A percentile compares a stretch with the other conserved stretches of the same genome.
These are phyloP conservation scores for Limnanthes douglasii DNA, from an alignment of 345 rosid species.

Conservation along the genomic window DNA sequence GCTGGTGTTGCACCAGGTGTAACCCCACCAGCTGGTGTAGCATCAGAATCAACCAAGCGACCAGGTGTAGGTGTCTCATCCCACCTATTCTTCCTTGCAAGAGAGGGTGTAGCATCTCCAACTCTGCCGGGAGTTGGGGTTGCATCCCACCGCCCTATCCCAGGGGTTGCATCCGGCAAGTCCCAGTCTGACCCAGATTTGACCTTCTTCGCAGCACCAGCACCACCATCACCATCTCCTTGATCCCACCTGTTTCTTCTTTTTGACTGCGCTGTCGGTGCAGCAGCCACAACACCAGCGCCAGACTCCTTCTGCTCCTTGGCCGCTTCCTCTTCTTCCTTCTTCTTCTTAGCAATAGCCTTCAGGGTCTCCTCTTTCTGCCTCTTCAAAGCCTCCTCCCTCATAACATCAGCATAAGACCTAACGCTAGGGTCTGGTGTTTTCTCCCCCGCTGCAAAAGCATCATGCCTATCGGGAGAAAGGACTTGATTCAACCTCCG, in stretches of 20 bases:
- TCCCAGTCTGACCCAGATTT: slow-evolving; percentile 88
- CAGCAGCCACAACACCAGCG: slow-evolving; percentile 14
- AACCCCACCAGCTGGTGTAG: slow-evolving; percentile 71
- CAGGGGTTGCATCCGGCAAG: slow-evolving; percentile 68
- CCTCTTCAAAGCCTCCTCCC: slow-evolving; percentile 56
- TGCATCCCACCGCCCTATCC: slow-evolving; percentile 90
- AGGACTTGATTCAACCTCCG: slow-evolving; percentile 69
- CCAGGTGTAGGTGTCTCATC: slow-evolving; percentile 99
- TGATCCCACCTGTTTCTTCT: slow-evolving; percentile 96
- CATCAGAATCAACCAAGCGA: slow-evolving; percentile 72
- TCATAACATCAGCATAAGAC: slow-evolving; percentile 75
- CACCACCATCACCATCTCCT: slow-evolving; percentile 27
- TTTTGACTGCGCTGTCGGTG: slow-evolving; percentile 26
- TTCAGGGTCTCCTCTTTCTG: slow-evolving; percentile 46
- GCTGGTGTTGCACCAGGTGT: slow-evolving; percentile 96
- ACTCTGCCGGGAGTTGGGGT: slow-evolving; percentile 79
- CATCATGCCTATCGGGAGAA: slow-evolving; percentile 89
- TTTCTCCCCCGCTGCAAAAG: slow-evolving; percentile 83
- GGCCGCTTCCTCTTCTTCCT: slow-evolving; percentile 69
- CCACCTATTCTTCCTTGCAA: slow-evolving; percentile 82
- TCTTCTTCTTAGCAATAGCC: slow-evolving; percentile 45
- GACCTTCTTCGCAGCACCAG: slow-evolving; percentile 40
- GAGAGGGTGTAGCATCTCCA: slow-evolving; percentile 65
- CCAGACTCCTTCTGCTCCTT: slow-evolving; percentile 25
- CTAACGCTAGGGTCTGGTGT: slow-evolving; percentile 76